Base-by-base conservation (phyloP, 441 rosid genomes). In the Croton setiger region DNA sequence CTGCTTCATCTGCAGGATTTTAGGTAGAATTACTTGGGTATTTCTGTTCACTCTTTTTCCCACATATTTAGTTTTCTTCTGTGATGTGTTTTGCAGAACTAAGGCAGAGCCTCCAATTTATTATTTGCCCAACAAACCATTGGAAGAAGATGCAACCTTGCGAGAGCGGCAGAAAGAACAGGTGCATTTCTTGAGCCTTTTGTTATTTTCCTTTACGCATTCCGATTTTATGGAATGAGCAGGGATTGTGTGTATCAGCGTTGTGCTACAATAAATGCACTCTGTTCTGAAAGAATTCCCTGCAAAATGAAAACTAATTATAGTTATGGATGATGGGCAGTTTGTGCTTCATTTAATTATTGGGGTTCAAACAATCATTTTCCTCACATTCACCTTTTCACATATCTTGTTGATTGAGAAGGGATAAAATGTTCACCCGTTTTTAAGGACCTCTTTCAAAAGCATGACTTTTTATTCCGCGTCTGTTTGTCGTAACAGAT, bases 81-180 rank as follows among this genome's bases (percentile, higher is more conserved):
- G 58, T 79, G 54, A 20, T 75, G 63, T 65, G n/a, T 59, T 51
- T 83, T 82, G 66, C 88, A 91, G 96, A 93, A 93, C 98, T 58
- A 87, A 89, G 75, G 82, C 96, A 62, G 90, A 88, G 81, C 98
- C 98, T 68, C 79, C 74, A 4, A 84, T 93, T 73, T 93, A 89
- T 75, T 94, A 86, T 86, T 74, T 88, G 72, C 86, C 84, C 36
- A 74, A 72, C 60, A 86, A 85, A 68, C 93, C 96, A 33, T 71
- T 94, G 82, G 86, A 88, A 54, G 89, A 84, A 71, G 89, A 87
- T 75, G 71, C 83, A 67, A 68, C 72, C 58, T 51, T 78, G 67
- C 57, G 74, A 18, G 90, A 91, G 79, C 86, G 83, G 84, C 82
- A 37, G 17, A 87, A 67, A 78, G 97, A 92, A 80, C 86, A 81